Conservation (phyloP, 257 asterid genomes). For the Nicotiana sylvestris region DNA sequence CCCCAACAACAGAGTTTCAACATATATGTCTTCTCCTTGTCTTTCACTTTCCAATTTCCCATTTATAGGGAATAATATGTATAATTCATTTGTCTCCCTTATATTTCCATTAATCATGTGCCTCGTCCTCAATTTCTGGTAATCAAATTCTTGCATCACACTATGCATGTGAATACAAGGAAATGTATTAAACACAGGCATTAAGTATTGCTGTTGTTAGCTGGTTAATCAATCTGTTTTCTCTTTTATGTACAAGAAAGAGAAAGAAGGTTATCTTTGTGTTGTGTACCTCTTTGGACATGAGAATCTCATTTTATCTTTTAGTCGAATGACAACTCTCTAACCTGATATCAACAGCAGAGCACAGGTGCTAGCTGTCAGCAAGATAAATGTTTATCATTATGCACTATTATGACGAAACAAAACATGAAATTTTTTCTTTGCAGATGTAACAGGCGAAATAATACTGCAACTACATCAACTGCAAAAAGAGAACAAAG, state of each 20-base stretch:
- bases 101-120: neutral
- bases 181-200: neutral
- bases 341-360: neutral
- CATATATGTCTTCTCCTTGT: neutral
- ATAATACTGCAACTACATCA: neutral
- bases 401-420: neutral
- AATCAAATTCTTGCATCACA: conserved; percentile 3
- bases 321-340: neutral
- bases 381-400: neutral
- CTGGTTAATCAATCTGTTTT: neutral
- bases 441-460: neutral
- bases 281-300: conserved; percentile 5
- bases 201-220: neutral
- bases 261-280: neutral
- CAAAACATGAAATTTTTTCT: neutral
- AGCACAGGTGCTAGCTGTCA: neutral
- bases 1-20: neutral
- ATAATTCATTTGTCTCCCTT: conserved; percentile 1
- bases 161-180: neutral
- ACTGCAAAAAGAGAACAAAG: neutral
- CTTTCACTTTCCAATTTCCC: neutral
- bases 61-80: neutral
- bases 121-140: neutral
- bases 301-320: neutral
- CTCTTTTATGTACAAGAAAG: neutral